Base-by-base conservation (phyloP, 1,139 yeast species). In the Geotrichum fermentans region DNA sequence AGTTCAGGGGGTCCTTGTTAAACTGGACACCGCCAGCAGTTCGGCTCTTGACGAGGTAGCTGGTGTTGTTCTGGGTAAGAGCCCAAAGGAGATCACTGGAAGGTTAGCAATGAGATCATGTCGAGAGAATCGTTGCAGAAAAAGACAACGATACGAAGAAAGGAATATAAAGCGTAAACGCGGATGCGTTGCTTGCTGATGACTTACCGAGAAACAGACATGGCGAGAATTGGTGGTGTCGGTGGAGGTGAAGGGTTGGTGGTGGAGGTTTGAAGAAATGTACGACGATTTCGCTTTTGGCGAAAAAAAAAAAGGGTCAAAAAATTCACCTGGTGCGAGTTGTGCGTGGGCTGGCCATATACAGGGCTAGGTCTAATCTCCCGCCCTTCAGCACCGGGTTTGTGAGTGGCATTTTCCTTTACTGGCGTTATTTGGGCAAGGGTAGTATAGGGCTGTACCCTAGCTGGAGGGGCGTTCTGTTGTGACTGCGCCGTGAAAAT, bases 1-100 rank as follows among this genome's bases (percentile, higher is more conserved):
- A 65, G 71, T 74, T 74, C 61, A 74, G 66, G 58, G 78, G 77
- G 67, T 75, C 79, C 52, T 68, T 63, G 56, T 78, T 73, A 65
- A 73, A 68, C 55, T 61, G 63, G 54, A 63, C 64, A 55, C 73
- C 74, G 52, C 73, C 66, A 47, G 62, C 61, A 50, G 62, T 56
- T 52, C 64, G 58, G 60, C 74, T 68, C 73, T 73, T 74, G 57
- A 74, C 77, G 55, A 74, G 66, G 70, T 58, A 73, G 55, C 72
- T 59, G 53, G 73, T 65, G 70, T 73, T 68, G 59, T 66, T 61
- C 58, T 74, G 73, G 69, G 76, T 68, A 50, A 74, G 61, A 59
- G 72, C 73, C 79, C 79, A 74, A 69, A 74, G 62, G 55, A 74
- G 70, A 61, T 74, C 79, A 68, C 71, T 65, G 51, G 8, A 49